Conservation (phyloP, 192 early-diverging fungal species). For the Spinellus fusiger region DNA sequence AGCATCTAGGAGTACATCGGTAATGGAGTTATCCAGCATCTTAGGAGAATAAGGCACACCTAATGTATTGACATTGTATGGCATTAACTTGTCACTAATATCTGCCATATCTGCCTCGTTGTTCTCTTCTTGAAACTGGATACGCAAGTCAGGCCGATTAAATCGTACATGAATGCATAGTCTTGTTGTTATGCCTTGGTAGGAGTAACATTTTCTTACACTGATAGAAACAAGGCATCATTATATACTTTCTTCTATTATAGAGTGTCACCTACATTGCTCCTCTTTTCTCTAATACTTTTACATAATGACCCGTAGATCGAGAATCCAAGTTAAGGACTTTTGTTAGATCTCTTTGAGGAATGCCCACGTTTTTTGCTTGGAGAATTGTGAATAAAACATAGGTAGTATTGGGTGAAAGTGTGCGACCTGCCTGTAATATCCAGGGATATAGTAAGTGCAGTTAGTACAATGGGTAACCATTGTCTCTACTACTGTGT, state of each 20-base stretch:
- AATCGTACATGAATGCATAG: conserved; percentile 14
- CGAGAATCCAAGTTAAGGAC: conserved; percentile 1
- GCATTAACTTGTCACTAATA: background rate
- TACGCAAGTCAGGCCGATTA: background rate
- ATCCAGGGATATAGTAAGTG: background rate
- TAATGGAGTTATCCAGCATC: background rate
- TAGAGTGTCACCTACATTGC: conserved; percentile 4
- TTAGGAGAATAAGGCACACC: background rate
- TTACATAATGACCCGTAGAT: conserved; percentile 17
- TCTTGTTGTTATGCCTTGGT: background rate
- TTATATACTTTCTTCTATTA: no score
- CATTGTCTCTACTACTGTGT: background rate
- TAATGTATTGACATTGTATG: conserved; percentile 10
- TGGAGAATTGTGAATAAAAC: conserved; percentile 2
- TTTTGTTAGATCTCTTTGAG: conserved; percentile 11
- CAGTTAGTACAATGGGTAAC: background rate
- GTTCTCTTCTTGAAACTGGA: background rate
- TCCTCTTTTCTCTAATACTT: conserved; percentile 14
- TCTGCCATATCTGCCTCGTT: background rate
- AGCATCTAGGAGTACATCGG: background rate
- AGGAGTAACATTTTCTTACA: background rate
- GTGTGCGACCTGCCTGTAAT: conserved; percentile 5
- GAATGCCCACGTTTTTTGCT: background rate
- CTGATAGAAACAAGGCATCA: background rate
- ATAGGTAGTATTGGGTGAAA: background rate